Percentiles rank a stretch among this genome's conserved stretches.
Conservation (phyloP, 441 rosid species). For the Jatropha multifida region DNA sequence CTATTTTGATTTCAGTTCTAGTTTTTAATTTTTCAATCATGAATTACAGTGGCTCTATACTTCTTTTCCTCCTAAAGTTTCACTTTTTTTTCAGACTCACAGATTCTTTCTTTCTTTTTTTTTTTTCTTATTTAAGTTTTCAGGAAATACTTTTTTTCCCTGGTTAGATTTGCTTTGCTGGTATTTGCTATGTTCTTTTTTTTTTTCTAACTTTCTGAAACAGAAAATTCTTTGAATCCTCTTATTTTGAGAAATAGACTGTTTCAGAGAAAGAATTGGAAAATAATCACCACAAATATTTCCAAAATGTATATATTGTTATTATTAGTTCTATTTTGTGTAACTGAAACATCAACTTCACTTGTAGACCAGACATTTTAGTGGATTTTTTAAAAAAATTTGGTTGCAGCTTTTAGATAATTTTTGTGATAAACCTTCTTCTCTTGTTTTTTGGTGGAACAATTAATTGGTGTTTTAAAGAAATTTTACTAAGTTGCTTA, state of each 20-base stretch:
- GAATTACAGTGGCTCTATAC: not conserved
- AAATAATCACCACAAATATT: not conserved
- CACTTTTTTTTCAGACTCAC: no score
- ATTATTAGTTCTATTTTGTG: not conserved
- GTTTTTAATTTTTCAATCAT: not conserved
- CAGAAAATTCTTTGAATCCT: not conserved
- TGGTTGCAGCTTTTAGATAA: not conserved
- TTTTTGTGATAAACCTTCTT: not conserved
- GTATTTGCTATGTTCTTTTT: no score
- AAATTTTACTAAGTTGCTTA: not conserved
- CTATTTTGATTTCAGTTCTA: not conserved
- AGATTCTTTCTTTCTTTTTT: not conserved
- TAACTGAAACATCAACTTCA: not conserved
- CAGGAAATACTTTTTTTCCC: no score
- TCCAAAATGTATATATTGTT: not conserved
- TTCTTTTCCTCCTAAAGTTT: not conserved
- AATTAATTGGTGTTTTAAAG: not conserved
- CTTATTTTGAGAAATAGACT: not conserved
- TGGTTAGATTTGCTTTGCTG: no score
- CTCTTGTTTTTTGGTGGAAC: not conserved
- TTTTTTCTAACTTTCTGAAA: no score
- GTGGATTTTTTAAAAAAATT: not conserved
- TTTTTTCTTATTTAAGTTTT: not conserved
- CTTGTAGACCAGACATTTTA: conserved; percentile 1
- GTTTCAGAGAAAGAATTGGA: not conserved